A percentile compares a stretch with the other conserved stretches of the same genome.
Conservation (phyloP, 2,329 filamentous ascomycete species). For the Pseudopyrenochaeta lycopersici region DNA sequence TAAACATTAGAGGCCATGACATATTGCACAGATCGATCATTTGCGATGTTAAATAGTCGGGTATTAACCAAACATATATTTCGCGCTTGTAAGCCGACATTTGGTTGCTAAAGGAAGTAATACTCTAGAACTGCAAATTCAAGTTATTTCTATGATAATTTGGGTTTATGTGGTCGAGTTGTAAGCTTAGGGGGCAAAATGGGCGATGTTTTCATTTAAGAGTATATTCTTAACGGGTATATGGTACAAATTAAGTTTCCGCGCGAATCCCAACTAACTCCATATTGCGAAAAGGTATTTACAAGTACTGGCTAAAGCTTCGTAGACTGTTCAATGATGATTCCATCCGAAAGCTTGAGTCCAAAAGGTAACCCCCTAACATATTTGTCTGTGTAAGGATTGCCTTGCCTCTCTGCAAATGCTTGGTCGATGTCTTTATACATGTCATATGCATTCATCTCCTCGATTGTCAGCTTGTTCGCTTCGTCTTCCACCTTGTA, state of each 20-base stretch:
- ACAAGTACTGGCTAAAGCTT: neutral
- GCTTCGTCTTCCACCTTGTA: constrained; percentile 71
- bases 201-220: too few species aligned
- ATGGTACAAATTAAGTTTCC: neutral
- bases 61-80: too few species aligned
- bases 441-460: constrained; percentile 66
- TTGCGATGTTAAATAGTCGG: too few species aligned
- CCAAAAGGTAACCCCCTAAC: constrained; percentile 16
- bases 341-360: constrained; percentile 13
- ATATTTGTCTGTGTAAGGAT: constrained; percentile 9
- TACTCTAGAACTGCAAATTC: neutral
- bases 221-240: too few species aligned
- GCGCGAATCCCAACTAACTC: too few species aligned
- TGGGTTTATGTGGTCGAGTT: neutral
- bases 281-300: neutral
- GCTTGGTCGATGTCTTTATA: constrained; percentile 24
- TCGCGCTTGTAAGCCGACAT: too few species aligned
- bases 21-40: too few species aligned
- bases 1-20: too few species aligned
- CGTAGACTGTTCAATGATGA: constrained; percentile 1
- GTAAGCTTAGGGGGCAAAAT: neutral
- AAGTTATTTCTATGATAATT: neutral
- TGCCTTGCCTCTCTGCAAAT: constrained; percentile 19
- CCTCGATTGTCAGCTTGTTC: constrained; percentile 71
- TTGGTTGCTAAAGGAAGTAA: too few species aligned